Percentiles rank a stretch among this genome's conserved stretches.
Evolutionary conservation across 177 flowering plant genomes (phyloP).

Genomic region (Telopea speciosissima): DNA sequence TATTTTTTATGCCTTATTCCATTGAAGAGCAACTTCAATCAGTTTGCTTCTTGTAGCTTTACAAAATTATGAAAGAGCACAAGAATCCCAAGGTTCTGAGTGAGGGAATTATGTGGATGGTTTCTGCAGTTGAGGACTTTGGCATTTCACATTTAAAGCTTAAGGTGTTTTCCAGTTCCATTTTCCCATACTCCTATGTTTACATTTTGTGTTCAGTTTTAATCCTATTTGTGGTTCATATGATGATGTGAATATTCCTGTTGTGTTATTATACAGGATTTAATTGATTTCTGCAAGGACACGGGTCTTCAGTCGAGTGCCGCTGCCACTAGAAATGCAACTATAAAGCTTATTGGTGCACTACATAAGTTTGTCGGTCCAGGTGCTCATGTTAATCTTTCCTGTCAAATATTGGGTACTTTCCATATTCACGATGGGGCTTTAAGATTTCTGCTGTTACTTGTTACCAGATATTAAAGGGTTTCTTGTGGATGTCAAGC

Average conservation of each 20-base stretch:
- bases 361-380: slow-evolving; percentile 96
- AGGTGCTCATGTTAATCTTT: slow-evolving; percentile 38
- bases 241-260: background rate
- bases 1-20: background rate
- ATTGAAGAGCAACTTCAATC: background rate
- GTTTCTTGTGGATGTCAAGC: slow-evolving; percentile 95
- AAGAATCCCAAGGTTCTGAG: slow-evolving; percentile 99
- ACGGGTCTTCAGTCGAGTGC: slow-evolving; percentile 93
- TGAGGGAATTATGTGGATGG: slow-evolving; percentile 96
- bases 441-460: slow-evolving; percentile 3
- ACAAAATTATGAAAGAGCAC: slow-evolving; percentile 97
- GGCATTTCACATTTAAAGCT: slow-evolving; percentile 79
- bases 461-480: slow-evolving; percentile 78
- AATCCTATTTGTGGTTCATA: background rate
- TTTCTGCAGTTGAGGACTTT: slow-evolving; percentile 92
- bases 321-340: slow-evolving; percentile 94
- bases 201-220: background rate
- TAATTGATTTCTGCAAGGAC: slow-evolving; percentile 96
- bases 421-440: background rate
- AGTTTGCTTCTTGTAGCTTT: slow-evolving; percentile 45
- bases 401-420: background rate
- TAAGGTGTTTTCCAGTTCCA: slow-evolving; percentile 50
- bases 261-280: slow-evolving; percentile 51
- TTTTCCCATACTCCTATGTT: background rate
- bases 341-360: slow-evolving; percentile 84